Conservation (phyloP, 176 grass and related monocot genomes). For the Themeda triandra region DNA sequence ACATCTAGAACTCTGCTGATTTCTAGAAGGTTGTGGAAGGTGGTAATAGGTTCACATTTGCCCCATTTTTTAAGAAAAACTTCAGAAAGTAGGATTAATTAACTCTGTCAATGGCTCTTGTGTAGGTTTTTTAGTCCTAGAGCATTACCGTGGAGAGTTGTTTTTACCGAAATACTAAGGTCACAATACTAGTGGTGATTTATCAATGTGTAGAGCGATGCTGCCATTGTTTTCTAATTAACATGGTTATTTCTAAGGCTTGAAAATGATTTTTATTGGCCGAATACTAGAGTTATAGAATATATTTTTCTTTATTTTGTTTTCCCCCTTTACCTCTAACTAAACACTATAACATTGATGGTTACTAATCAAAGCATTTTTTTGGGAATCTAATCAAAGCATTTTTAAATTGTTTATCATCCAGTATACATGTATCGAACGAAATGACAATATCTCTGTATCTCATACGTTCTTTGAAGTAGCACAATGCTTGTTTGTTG, state of each 20-base stretch:
- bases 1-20: background rate
- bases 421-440: background rate
- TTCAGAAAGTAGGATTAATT: background rate
- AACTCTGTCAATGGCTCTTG: background rate
- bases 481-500: no score
- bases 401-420: background rate
- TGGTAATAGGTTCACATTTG: no score
- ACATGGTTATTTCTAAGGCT: no score
- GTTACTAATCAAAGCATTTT: no score
- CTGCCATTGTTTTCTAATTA: background rate
- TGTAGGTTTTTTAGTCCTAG: no score
- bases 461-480: no score
- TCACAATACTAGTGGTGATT: no score
- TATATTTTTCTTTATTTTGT: background rate
- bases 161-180: no score
- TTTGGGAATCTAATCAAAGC: background rate
- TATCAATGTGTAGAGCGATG: background rate
- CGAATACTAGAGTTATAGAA: background rate
- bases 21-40: background rate
- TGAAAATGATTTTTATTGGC: no score
- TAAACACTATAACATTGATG: background rate
- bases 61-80: no score
- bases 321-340: background rate
- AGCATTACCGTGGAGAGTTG: no score
- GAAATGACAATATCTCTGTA: no score